Percentiles rank a stretch among this genome's conserved stretches.
phyloP scores from a whole-genome alignment of 257 asterid genomes.

The Solanum rostratum region DNA sequence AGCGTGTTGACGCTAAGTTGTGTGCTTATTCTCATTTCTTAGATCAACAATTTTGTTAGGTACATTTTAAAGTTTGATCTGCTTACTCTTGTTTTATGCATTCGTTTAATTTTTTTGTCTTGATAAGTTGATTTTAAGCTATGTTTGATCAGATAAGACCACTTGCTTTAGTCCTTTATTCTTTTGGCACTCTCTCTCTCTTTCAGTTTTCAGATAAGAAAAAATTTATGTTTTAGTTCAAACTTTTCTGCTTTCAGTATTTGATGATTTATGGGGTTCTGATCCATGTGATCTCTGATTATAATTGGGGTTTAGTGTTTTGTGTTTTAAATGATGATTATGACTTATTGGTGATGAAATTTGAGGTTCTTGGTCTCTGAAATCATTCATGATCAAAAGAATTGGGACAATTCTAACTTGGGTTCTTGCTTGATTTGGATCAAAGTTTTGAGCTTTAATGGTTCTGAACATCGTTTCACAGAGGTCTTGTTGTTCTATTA shows the following conservation, averaged over 20 bases:
- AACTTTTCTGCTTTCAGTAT: background rate
- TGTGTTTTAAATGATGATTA: slow-evolving; percentile 9
- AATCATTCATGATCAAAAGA: slow-evolving; percentile 2
- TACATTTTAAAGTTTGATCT: no score
- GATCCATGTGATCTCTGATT: slow-evolving; percentile 10
- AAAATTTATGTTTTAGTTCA: background rate
- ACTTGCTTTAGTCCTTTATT: slow-evolving; percentile 1
- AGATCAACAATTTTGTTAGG: no score
- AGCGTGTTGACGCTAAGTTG: no score
- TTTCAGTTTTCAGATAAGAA: slow-evolving; percentile 12
- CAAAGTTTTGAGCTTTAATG: slow-evolving; percentile 16
- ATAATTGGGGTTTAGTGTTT: slow-evolving; percentile 7
- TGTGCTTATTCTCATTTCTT: no score
- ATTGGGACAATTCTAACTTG: slow-evolving; percentile 8
- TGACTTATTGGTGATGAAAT: slow-evolving; percentile 16
- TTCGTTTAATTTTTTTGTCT: no score
- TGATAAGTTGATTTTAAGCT: no score
- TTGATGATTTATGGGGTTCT: background rate
- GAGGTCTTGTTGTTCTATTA: background rate
- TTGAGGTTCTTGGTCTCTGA: slow-evolving; percentile 6
- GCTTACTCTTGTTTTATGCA: no score
- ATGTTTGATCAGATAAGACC: slow-evolving; percentile 20
- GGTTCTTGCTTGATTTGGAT: slow-evolving; percentile 2
- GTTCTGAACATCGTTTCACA: slow-evolving; percentile 11
- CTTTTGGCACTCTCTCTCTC: slow-evolving; percentile 3